Evolutionary conservation across 2,329 filamentous ascomycete species (phyloP).

Genomic region (Aureobasidium pullulans): DNA sequence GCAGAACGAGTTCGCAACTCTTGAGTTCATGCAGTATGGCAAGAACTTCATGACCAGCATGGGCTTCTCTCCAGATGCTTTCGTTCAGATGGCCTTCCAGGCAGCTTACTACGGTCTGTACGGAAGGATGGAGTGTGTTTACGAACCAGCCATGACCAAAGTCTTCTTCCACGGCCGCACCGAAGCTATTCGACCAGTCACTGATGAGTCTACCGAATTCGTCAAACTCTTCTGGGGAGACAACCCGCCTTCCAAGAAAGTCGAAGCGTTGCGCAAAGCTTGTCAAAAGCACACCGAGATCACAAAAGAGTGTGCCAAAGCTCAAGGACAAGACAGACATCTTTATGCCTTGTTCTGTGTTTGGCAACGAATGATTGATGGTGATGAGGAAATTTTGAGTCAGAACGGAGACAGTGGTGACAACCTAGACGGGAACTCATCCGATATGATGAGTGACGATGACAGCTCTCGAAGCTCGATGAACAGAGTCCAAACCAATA

Average conservation of each 20-base stretch:
- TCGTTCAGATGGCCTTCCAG: conserved; percentile 98
- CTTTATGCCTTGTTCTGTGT: conserved; percentile 90
- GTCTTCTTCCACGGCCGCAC: conserved; percentile 87
- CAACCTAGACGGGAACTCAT: conserved; percentile 39
- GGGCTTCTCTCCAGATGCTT: conserved; percentile 94
- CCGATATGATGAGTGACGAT: conserved; percentile 39
- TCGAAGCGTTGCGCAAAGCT: conserved; percentile 76
- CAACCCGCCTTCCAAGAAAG: conserved; percentile 71
- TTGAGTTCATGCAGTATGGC: conserved; percentile 83
- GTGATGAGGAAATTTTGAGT: conserved; percentile 52
- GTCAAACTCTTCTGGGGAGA: conserved; percentile 94
- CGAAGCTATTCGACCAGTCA: conserved; percentile 83
- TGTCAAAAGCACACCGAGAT: conserved; percentile 73
- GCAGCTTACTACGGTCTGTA: conserved; percentile 97
- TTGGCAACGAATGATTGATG: conserved; percentile 84
- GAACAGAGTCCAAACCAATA: conserved; percentile 38
- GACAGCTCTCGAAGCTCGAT: conserved; percentile 47
- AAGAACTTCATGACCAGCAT: conserved; percentile 97
- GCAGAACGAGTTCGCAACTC: conserved; percentile 90
- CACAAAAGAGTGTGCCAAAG: conserved; percentile 82
- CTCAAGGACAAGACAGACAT: conserved; percentile 84
- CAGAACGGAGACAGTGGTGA: conserved; percentile 46
- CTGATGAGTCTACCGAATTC: conserved; percentile 76
- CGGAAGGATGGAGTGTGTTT: conserved; percentile 86
- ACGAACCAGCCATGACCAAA: conserved; percentile 98